Evolutionary conservation across 73 alveolate genomes (phyloP).

Genomic region (Uronychia binucleata): DNA sequence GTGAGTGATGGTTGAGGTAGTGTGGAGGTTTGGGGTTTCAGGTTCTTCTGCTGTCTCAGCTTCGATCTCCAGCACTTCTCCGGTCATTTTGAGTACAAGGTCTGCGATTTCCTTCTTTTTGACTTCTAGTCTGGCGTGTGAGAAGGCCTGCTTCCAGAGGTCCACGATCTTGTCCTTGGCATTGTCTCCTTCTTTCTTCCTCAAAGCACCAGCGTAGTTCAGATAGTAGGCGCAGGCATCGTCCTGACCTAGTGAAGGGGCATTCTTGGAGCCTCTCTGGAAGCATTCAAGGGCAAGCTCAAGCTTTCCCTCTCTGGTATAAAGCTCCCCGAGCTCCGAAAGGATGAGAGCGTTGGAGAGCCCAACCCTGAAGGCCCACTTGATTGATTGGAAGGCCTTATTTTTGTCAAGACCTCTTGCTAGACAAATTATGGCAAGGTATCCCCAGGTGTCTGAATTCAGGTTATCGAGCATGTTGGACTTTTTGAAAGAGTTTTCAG

Average conservation of each 20-base stretch:
- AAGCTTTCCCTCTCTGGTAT: background rate
- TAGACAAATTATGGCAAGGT: constrained; percentile 11
- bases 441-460: constrained; percentile 66
- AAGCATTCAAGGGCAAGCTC: constrained; percentile 15
- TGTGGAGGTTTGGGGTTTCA: no score
- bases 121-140: background rate
- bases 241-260: background rate
- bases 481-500: constrained; percentile 6
- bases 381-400: constrained; percentile 25
- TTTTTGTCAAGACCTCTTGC: background rate
- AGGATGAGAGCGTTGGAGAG: constrained; percentile 17
- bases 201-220: background rate
- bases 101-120: background rate
- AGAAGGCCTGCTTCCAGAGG: background rate
- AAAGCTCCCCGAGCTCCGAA: constrained; percentile 15
- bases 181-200: background rate
- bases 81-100: background rate
- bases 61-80: background rate
- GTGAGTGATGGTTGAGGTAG: no score
- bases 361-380: constrained; percentile 48
- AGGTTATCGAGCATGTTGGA: constrained; percentile 45
- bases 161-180: background rate
- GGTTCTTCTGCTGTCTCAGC: background rate
- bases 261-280: background rate
- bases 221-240: background rate